Evolutionary conservation across 768 basidiomycete genomes (phyloP), one percentile per base, ranked within the genome.

Genomic region (Termitomyces sp.): DNA sequence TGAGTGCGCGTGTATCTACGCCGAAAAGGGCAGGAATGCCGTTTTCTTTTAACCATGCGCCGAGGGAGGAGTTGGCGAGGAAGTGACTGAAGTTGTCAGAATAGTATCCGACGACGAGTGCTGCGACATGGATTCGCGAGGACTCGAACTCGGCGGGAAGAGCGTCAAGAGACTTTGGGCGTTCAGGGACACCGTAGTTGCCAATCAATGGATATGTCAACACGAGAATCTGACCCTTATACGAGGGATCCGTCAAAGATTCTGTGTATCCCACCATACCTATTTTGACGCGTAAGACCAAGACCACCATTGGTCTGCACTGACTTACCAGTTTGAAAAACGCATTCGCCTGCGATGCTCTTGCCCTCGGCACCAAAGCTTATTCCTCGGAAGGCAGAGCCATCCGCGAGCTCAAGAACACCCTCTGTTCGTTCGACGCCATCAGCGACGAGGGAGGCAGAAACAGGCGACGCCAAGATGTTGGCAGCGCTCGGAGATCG

Each of bases 181-280:
- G 85, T 57, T 79, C 79, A 50, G 97, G 97, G 22, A 98, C 94
- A 66, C 97, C 97, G 68, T 99, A 99, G 69, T 98, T 98, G 35
- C 97, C 97, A 60, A 98, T 77, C 63, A 99, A 80, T 13, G 97
- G 97, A 74, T 98, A 98, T 2, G 97, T 98, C 62, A 98, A 80
- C 60, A 99, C 85, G 56, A 99, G 88, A 67, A 99, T 98, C 72
- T 98, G 97, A 33, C 94, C 94, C 70, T 96, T 88, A 72, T 99
- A 99, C 2, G 96, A 98, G 18, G 97, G 97, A 70, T 98, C 97
- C 42, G 97, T 99, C 62, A 98, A 76, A 18, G 96, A 98, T 66
- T 98, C 97, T 35, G 93, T 94, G 72, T 99, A 99, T 29, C 97
- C 97, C 53, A 98, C 94, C 96, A 99, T 98, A 53, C 97, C 97